These are phyloP conservation scores for Pulveroboletus sp. DNA, from an alignment of 768 basidiomycete species.

Conservation along the genomic window DNA sequence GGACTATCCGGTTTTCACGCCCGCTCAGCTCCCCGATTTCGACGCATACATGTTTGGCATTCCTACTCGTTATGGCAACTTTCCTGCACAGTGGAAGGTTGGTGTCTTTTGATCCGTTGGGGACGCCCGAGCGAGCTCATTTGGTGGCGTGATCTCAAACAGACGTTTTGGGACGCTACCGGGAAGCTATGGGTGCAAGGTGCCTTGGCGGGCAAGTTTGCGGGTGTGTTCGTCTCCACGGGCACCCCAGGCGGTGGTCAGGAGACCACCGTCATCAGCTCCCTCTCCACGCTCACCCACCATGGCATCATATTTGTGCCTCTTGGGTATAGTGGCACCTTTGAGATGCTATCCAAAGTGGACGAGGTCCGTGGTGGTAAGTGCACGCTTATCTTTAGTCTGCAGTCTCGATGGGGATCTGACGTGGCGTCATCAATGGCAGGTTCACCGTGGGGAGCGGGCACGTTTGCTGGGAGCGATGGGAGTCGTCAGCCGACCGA, in stretches of 20 bases:
- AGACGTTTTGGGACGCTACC: conserved; percentile 71
- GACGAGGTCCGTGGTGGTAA: conserved; percentile 55
- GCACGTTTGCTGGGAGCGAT: conserved; percentile 45
- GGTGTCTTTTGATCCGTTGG: background rate
- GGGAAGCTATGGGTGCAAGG: conserved; percentile 61
- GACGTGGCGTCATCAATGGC: too few relatives aligned
- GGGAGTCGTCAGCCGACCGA: conserved; percentile 46
- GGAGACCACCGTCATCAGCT: conserved; percentile 48
- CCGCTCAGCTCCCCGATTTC: conserved; percentile 15
- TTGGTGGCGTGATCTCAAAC: conserved; percentile 16
- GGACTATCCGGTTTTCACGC: conserved; percentile 38
- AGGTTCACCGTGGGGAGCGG: conserved; percentile 81
- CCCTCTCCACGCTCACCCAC: conserved; percentile 60
- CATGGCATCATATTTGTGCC: conserved; percentile 73
- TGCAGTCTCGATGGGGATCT: too few relatives aligned
- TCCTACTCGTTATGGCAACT: conserved; percentile 43
- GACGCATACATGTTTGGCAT: conserved; percentile 43
- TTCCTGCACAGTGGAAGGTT: conserved; percentile 60
- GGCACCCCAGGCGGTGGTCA: conserved; percentile 76
- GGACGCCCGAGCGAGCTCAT: background rate
- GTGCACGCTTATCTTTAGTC: background rate
- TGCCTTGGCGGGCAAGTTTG: conserved; percentile 70
- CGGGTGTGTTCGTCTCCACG: conserved; percentile 67
- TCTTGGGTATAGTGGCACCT: conserved; percentile 56
- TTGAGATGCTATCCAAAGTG: conserved; percentile 40